Conservation (phyloP, 441 rosid genomes). For the Aquilaria agallochum region DNA sequence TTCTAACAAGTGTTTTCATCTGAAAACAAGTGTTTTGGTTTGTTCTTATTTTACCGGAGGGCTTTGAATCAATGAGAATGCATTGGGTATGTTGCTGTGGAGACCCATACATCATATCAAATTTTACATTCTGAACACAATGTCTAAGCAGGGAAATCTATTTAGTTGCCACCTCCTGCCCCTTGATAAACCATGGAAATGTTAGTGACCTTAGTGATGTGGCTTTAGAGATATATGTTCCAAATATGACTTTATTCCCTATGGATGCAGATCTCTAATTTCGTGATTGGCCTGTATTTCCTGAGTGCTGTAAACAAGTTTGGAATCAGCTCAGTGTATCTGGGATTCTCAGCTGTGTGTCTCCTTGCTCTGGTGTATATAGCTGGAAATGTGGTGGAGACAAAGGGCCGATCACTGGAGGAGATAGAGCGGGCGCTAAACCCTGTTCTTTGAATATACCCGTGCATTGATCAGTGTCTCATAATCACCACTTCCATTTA, state of each 20-base stretch:
- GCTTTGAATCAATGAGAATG: constrained; percentile 62
- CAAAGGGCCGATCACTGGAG: constrained; percentile 94
- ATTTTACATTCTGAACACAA: too few species aligned
- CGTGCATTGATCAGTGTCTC: too few species aligned
- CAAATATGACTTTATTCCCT: constrained; percentile 9
- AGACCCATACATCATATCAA: too few species aligned
- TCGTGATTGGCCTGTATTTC: constrained; percentile 89
- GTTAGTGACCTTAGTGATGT: too few species aligned
- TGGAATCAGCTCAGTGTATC: constrained; percentile 84
- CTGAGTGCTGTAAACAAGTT: constrained; percentile 82
- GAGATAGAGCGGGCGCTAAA: constrained; percentile 87
- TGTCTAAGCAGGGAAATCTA: too few species aligned
- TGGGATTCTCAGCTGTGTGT: constrained; percentile 78
- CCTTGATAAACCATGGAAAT: too few species aligned
- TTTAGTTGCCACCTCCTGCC: too few species aligned
- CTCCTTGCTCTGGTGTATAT: constrained; percentile 81
- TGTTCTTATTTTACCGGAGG: too few species aligned
- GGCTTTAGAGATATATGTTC: background rate
- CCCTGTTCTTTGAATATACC: constrained; percentile 27
- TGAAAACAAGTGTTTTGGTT: too few species aligned
- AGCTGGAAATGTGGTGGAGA: constrained; percentile 78
- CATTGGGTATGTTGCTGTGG: constrained; percentile 65
- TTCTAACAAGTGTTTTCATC: too few species aligned
- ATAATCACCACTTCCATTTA: too few species aligned
- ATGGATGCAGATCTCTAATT: constrained; percentile 74